Evolutionary conservation across 495 filamentous ascomycete genomes (phyloP), one percentile per base, ranked within the genome.

Genomic region (Daldinia caldariorum): DNA sequence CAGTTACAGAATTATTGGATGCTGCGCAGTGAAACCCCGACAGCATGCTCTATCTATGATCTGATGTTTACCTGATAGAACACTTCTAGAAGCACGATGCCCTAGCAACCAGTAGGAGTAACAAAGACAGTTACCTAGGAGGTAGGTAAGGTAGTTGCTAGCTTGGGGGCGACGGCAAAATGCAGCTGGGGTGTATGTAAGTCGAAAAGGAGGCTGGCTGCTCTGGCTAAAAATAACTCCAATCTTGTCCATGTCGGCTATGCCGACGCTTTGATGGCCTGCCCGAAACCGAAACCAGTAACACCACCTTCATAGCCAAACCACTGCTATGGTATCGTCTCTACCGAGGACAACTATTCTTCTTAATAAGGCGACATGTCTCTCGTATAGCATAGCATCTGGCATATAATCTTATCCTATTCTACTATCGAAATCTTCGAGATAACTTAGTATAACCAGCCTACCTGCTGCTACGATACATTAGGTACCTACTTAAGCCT

Each of bases 141-240:
- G 5, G n/a, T 38, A 38, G 6, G 2, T 8, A 37, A 38, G 6
- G 2, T 8, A 37, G 34, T 37, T 8, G 34, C 6, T 29, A 63
- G 43, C 56, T 70, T 32, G 22, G 59, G 61, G 67, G 54, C 35
- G 16, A 57, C 13, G 16, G 34, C 34, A 26, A 14, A 41, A 38
- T 38, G 9, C 10, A 32, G 31, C 49, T 26, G 34, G 54, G 34
- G 34, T 35, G 13, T 20, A 26, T 35, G 13, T 20, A 26, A 57
- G 34, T 14, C 18, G 54, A 39, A 39, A 57, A 13, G 54, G 54
- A 34, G 32, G 54, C 54, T 51, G 29, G 26, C 51, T 38, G 18
- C 32, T 9, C 16, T 29, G 18, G 16, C 54, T 38, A 66, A 66
- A 70, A 70, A 66, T 61, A 70, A 58, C 60, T 47, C 43, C 49